Conservation (phyloP, 2,329 filamentous ascomycete species). For the Neofusicoccum kwambonambiense region DNA sequence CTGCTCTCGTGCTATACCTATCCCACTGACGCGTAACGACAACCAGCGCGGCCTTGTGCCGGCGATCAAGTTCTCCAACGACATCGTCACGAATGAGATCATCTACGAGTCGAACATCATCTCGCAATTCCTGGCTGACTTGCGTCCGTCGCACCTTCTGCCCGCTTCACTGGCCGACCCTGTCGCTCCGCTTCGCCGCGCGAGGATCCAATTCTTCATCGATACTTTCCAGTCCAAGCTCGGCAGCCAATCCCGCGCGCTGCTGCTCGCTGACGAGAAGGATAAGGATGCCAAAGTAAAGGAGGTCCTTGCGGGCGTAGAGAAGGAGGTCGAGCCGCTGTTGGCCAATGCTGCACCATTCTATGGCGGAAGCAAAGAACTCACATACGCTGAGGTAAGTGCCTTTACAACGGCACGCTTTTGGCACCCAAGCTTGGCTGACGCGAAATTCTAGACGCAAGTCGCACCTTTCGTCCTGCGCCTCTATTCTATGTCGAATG, state of each 20-base stretch:
- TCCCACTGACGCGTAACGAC: background rate
- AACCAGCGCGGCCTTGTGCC: constrained; percentile 69
- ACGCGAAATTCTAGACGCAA: constrained; percentile 48
- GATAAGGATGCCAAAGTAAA: constrained; percentile 49
- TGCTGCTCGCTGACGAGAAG: constrained; percentile 47
- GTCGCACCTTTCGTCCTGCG: constrained; percentile 68
- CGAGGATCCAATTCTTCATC: constrained; percentile 68
- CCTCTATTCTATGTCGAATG: constrained; percentile 55
- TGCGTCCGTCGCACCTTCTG: constrained; percentile 65
- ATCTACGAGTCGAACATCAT: constrained; percentile 73
- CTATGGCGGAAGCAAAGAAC: constrained; percentile 45
- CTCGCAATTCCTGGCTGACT: constrained; percentile 68
- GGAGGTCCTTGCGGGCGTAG: constrained; percentile 55
- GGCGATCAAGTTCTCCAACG: constrained; percentile 61
- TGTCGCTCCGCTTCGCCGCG: constrained; percentile 60
- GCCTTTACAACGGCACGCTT: background rate
- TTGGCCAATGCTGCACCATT: constrained; percentile 48
- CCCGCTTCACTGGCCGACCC: constrained; percentile 54
- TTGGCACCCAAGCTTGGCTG: background rate
- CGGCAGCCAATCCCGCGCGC: constrained; percentile 46
- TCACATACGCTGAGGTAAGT: constrained; percentile 73
- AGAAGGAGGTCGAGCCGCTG: constrained; percentile 73
- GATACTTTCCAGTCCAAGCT: constrained; percentile 68
- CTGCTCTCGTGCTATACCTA: no score
- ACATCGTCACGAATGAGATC: constrained; percentile 52